Conservation (phyloP, 768 basidiomycete species). For the Pleurotus sapidus region DNA sequence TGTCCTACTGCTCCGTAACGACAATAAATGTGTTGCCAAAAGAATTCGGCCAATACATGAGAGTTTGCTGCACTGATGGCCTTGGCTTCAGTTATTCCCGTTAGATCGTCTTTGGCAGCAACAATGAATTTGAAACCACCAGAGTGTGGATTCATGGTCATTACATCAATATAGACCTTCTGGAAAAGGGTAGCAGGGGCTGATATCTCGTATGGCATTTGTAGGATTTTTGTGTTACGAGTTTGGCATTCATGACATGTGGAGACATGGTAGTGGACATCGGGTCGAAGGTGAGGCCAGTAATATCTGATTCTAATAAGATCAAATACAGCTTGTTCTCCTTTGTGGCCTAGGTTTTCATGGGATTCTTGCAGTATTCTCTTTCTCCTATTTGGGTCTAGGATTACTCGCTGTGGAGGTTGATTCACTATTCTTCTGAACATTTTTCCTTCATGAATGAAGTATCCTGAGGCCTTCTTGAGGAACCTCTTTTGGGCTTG, state of each 20-base stretch:
- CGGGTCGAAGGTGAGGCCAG: slow-evolving; percentile 17
- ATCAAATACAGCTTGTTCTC: slow-evolving; percentile 14
- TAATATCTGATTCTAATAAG: slow-evolving; percentile 17
- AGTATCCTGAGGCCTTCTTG: slow-evolving; percentile 10
- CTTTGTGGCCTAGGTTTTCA: slow-evolving; percentile 20
- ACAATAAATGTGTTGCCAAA: slow-evolving; percentile 30
- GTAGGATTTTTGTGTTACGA: too few relatives aligned
- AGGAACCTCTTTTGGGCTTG: slow-evolving; percentile 8
- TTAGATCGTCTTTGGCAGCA: too few relatives aligned
- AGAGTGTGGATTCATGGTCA: too few relatives aligned
- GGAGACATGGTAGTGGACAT: too few relatives aligned
- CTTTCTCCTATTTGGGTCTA: slow-evolving; percentile 10
- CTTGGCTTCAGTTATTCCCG: too few relatives aligned
- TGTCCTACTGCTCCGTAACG: slow-evolving; percentile 24
- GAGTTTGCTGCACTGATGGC: too few relatives aligned
- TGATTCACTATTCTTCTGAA: slow-evolving; percentile 6
- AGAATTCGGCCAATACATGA: slow-evolving; percentile 17
- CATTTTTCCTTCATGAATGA: slow-evolving; percentile 12
- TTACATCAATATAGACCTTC: too few relatives aligned
- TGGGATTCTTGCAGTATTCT: slow-evolving; percentile 17
- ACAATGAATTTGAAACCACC: too few relatives aligned
- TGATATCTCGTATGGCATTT: too few relatives aligned
- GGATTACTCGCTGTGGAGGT: slow-evolving; percentile 12
- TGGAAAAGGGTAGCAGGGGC: too few relatives aligned
- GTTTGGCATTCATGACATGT: too few relatives aligned